phyloP scores from a whole-genome alignment of 345 rosid genomes.

The Carallia pectinifolia region DNA sequence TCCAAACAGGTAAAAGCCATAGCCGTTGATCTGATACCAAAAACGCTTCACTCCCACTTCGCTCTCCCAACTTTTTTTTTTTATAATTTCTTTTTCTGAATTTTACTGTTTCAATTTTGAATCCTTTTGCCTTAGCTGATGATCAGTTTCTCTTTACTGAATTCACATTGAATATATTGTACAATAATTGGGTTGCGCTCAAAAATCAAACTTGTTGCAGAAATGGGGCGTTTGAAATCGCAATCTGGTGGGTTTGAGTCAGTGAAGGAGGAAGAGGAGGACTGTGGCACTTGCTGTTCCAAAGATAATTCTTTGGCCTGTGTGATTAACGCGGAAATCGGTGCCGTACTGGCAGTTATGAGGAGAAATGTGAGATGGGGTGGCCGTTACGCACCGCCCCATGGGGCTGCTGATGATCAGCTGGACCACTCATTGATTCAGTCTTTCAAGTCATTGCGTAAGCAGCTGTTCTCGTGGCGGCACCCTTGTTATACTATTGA shows the following conservation, averaged over 20 bases:
- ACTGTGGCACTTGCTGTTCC: constrained; percentile 29
- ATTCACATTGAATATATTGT: too few species aligned
- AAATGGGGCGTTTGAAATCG: constrained; percentile 47
- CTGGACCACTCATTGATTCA: constrained; percentile 71
- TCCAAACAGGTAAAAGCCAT: too few species aligned
- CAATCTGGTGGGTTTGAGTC: constrained; percentile 32
- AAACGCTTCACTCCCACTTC: too few species aligned
- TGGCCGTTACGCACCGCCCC: constrained; percentile 33
- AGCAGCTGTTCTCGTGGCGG: constrained; percentile 61
- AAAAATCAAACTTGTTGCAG: neutral
- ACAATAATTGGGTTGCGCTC: too few species aligned
- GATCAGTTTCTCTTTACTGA: too few species aligned
- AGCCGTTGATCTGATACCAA: too few species aligned
- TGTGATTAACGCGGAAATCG: constrained; percentile 67
- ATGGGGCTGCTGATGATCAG: constrained; percentile 42
- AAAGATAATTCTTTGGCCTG: constrained; percentile 49
- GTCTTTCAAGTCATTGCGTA: constrained; percentile 64
- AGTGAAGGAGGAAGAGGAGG: constrained; percentile 37
- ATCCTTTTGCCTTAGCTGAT: too few species aligned
- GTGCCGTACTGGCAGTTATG: constrained; percentile 77
- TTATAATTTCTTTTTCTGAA: too few species aligned
- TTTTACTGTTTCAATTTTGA: too few species aligned
- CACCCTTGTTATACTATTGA: constrained; percentile 47
- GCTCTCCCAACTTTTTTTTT: too few species aligned
- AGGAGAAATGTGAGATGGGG: constrained; percentile 82